Percentiles rank a stretch among this genome's conserved stretches.
Evolutionary conservation across 73 alveolate genomes (phyloP).

Genomic region (Blepharisma stoltei): DNA sequence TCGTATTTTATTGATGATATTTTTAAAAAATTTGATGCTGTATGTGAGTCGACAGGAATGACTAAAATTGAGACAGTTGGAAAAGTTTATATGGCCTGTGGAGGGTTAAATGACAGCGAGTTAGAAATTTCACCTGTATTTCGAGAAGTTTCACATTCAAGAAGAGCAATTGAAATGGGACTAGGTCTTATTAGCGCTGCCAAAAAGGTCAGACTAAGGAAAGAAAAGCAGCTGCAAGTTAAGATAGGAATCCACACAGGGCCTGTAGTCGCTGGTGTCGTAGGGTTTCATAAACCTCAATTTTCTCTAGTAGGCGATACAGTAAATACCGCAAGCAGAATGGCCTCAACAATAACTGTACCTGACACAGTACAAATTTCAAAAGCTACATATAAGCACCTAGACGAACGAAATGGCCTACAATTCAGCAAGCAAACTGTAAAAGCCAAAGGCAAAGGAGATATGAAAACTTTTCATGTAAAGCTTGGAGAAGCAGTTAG

Average conservation of each 20-base stretch:
- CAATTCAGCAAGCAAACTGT: slow-evolving; percentile 32
- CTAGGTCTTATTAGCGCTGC: too few species aligned
- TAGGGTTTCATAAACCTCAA: slow-evolving; percentile 96
- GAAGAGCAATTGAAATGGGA: too few species aligned
- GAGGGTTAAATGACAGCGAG: slow-evolving; percentile 72
- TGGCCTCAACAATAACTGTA: slow-evolving; percentile 20
- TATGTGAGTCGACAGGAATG: slow-evolving; percentile 40
- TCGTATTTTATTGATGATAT: slow-evolving; percentile 36
- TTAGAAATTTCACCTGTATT: neutral
- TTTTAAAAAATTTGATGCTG: slow-evolving; percentile 43
- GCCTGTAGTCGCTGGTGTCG: slow-evolving; percentile 94
- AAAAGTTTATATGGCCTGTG: slow-evolving; percentile 78
- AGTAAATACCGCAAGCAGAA: slow-evolving; percentile 96
- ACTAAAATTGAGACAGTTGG: slow-evolving; percentile 79
- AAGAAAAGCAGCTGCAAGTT: slow-evolving; percentile 4
- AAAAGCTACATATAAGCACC: too few species aligned
- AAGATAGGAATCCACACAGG: slow-evolving; percentile 96
- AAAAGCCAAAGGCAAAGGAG: slow-evolving; percentile 52
- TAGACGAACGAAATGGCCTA: neutral
- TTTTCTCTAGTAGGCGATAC: slow-evolving; percentile 97
- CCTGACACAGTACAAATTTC: too few species aligned
- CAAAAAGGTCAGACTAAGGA: too few species aligned
- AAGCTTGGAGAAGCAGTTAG: too few species aligned
- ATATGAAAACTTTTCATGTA: slow-evolving; percentile 31
- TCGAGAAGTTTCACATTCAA: too few species aligned